These are phyloP conservation scores for Talinum fruticosum DNA, from an alignment of 148 eudicot species.

Conservation along the genomic window DNA sequence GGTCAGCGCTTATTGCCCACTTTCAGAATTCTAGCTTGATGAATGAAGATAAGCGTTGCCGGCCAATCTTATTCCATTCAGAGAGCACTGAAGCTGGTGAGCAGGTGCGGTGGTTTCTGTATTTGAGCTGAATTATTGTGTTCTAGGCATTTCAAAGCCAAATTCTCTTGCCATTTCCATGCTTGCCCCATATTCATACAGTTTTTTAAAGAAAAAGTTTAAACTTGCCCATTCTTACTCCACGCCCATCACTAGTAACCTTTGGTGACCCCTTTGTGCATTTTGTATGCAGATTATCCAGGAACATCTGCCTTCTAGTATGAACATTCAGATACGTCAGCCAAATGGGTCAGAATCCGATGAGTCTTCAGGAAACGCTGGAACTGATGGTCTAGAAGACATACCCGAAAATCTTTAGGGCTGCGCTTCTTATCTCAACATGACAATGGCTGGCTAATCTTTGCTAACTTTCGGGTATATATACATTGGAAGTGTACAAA, in stretches of 20 bases:
- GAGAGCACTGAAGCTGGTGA: conserved; percentile 60
- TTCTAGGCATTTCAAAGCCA: neutral
- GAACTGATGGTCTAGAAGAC: conserved; percentile 37
- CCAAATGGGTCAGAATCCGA: conserved; percentile 29
- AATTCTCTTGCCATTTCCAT: neutral
- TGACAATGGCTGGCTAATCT: conserved; percentile 27
- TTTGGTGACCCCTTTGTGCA: neutral
- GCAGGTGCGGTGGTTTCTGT: conserved; percentile 40
- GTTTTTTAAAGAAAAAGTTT: neutral
- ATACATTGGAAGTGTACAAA: conserved; percentile 39
- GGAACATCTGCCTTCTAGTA: conserved; percentile 51
- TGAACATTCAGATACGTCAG: conserved; percentile 39
- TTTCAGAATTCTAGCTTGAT: conserved; percentile 91
- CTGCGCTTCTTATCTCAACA: conserved; percentile 21
- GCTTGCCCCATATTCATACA: no score
- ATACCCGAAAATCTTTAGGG: conserved; percentile 37
- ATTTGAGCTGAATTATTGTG: neutral
- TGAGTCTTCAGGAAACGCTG: conserved; percentile 35
- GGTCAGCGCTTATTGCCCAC: conserved; percentile 69
- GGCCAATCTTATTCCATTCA: conserved; percentile 75
- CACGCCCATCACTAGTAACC: neutral
- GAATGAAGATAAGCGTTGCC: conserved; percentile 94
- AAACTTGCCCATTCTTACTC: neutral
- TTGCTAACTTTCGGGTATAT: conserved; percentile 39
- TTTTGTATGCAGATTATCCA: conserved; percentile 35